phyloP scores from a whole-genome alignment of 225 moss, liverwort and hornwort genomes.

The Sphagnum tenellum region DNA sequence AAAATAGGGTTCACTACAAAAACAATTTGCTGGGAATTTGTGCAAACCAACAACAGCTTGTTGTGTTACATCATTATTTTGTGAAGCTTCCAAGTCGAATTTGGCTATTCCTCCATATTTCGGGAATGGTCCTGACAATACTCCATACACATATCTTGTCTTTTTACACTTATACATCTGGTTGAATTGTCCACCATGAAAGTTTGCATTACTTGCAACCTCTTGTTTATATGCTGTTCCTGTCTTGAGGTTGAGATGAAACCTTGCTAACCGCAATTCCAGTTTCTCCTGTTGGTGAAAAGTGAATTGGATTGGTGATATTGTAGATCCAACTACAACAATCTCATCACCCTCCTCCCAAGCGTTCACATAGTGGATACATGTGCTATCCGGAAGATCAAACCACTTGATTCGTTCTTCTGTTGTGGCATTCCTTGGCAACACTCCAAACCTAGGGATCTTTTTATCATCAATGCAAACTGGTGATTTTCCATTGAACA shows the following conservation, averaged over 20 bases:
- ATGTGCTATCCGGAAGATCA: conserved; percentile 21
- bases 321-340: conserved; percentile 14
- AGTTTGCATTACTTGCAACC: conserved; percentile 9
- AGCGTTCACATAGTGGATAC: conserved; percentile 36
- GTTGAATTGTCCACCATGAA: conserved; percentile 33
- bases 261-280: conserved; percentile 4
- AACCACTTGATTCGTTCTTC: conserved; percentile 29
- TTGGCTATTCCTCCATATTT: conserved; percentile 24
- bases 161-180: conserved; percentile 13
- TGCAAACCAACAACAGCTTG: conserved; percentile 10
- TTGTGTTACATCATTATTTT: background rate
- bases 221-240: conserved; percentile 17
- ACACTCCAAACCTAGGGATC: conserved; percentile 25
- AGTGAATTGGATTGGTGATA: background rate
- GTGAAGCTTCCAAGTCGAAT: conserved; percentile 19
- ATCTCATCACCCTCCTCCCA: conserved; percentile 48
- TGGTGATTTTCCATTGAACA: conserved; percentile 17
- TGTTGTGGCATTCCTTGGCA: conserved; percentile 6
- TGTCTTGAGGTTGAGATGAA: conserved; percentile 30
- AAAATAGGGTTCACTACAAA: conserved; percentile 31
- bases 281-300: conserved; percentile 16
- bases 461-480: conserved; percentile 24
- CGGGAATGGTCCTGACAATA: conserved; percentile 29
- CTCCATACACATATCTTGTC: conserved; percentile 25
- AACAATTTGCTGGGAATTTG: conserved; percentile 15